Base-by-base conservation (phyloP, 177 flowering plant species). In the Tripterygium wilfordii region DNA sequence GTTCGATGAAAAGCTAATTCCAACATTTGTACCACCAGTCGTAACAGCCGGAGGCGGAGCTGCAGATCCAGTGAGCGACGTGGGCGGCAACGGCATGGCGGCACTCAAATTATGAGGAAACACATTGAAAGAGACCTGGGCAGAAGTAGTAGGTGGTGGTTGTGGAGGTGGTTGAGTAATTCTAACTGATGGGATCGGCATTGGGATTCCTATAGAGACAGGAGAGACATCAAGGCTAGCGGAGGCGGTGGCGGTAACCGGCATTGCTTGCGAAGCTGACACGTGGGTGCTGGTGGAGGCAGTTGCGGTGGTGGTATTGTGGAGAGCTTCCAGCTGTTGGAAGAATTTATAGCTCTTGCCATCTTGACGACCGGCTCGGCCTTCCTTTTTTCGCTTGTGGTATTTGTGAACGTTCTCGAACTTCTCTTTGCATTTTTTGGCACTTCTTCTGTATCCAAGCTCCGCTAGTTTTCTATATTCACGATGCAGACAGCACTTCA, bases 341-440 rank as follows among this genome's bases (percentile, higher is more conserved):
- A 75, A 82, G 49, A 74, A 82, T 23, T 71, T 63, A 49, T 82
- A 82, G 58, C 57, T 70, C 46, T 77, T 82, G 36, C 83, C 82
- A 56, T 78, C 80, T 48, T 78, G 88, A 31, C 82, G 78, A 2
- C 85, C 79, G 6, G 72, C 79, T 16, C 84, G 57, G 2, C 80
- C 76, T 54, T 79, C 88, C 39, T 79, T 79, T 5, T 85, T 82
- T 19, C 84, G 38, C 66, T 79, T 82, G 68, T 82, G 72, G 60
- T 82, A 82, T 49, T 82, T 82, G 54, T 82, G 78, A 0, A 82
- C 82, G 74, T 82, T 82, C 42, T 82, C 88, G 52, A 82, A 82
- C 52, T 82, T 82, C 54, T 82, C 88, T 32, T 74, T 82, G 69
- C 88, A 82, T 62, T 78, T 82, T 65, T 78, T 82, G 28, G 72